A percentile compares a stretch with the other conserved stretches of the same genome.
phyloP scores from a whole-genome alignment of 805 yeast species.

The Yamadazyma paraphyllophila region DNA sequence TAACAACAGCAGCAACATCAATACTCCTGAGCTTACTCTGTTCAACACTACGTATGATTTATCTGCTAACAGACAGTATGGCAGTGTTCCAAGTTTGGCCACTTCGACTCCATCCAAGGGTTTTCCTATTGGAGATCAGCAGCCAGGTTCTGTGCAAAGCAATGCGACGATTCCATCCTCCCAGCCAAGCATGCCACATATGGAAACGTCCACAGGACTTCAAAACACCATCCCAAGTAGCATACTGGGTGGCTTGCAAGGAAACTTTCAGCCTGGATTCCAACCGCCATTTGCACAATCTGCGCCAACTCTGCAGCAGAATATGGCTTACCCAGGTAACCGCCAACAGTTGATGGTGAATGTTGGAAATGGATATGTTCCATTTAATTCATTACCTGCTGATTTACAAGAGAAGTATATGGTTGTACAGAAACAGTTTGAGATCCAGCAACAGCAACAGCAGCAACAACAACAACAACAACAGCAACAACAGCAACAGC shows the following conservation, averaged over 20 bases:
- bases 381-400: slow-evolving; percentile 18
- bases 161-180: too few species aligned
- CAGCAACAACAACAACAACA: slow-evolving; percentile 11
- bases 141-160: too few species aligned
- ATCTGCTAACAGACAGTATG: background rate
- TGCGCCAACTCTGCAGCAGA: background rate
- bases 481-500: slow-evolving; percentile 11
- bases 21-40: slow-evolving; percentile 7
- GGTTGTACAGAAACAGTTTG: slow-evolving; percentile 19
- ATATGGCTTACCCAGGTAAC: background rate
- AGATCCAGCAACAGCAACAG: slow-evolving; percentile 14
- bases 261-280: background rate
- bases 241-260: too few species aligned
- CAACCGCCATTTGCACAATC: background rate
- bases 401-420: slow-evolving; percentile 19
- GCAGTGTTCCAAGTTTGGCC: slow-evolving; percentile 5
- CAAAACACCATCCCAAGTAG: background rate
- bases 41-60: slow-evolving; percentile 1
- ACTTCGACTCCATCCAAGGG: slow-evolving; percentile 17
- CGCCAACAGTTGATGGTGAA: slow-evolving; percentile 21
- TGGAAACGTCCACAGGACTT: background rate
- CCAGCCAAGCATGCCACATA: background rate
- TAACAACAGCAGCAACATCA: too few species aligned
- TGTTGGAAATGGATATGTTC: slow-evolving; percentile 20
- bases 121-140: background rate